Evolutionary conservation across 2,329 filamentous ascomycete species (phyloP), one percentile per base, ranked within the genome.

Genomic region (Lachnellula suecica): DNA sequence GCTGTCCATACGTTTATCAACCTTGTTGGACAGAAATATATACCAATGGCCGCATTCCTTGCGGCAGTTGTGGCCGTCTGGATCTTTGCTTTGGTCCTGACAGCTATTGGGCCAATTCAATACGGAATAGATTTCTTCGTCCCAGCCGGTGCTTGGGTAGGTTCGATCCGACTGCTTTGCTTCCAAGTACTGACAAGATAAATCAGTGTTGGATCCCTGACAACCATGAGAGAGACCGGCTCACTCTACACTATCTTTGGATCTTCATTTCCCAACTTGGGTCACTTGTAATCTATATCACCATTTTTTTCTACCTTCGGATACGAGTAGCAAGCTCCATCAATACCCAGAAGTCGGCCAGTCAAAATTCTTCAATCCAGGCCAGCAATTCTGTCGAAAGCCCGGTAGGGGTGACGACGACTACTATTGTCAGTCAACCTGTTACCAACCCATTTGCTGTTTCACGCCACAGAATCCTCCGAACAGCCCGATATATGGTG

Each of bases 191-290:
- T 49, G 10, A 49, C n/a, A n/a, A 44, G 24, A 6, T 4, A 22
- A 22, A 23, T 19, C 44, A 73, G 77, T 82, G 79, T 62, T 83
- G 79, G 79, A 74, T 82, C 22, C 73, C 73, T 27, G 62, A 69
- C 3, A 68, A 74, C 5, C 70, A 76, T 51, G 70, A 74, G 47
- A 63, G 63, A 17, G 68, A 80, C 3, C 74, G 78, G 15, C 68
- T 82, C 4, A 73, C 71, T 54, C 71, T 77, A 2, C 79, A 82
- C 55, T 82, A 82, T 58, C 60, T 81, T 43, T 82, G 77, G 77
- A 78, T 81, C 49, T 81, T 81, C 61, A 64, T 78, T 22, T 72
- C 75, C 50, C 72, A 81, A 59, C 77, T 80, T 58, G 73, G 75
- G 8, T 79, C 75, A 20, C 67, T 81, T 5, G 45, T 77, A 35